Percentiles rank a stretch among this genome's conserved stretches.
Evolutionary conservation across 768 basidiomycete species (phyloP).

Genomic region (Chalciporus piperatus): DNA sequence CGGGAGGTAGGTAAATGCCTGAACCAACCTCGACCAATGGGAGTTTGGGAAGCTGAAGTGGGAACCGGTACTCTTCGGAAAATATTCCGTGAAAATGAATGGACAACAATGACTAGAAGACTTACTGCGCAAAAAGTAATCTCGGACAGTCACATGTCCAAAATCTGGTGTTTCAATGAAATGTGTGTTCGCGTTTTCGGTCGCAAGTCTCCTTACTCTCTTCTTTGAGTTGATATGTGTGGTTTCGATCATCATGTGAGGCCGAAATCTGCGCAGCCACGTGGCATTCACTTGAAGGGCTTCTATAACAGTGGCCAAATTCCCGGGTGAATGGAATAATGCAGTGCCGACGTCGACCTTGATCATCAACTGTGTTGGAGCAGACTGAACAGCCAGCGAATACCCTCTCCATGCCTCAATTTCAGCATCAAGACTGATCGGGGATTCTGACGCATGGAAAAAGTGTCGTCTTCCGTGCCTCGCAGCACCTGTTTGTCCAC

Average conservation of each 20-base stretch:
- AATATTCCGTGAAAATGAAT: no score
- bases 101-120: no score
- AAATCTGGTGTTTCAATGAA: not conserved
- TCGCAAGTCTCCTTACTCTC: not conserved
- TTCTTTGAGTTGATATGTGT: not conserved
- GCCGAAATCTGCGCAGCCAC: not conserved
- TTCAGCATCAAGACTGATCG: not conserved
- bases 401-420: not conserved
- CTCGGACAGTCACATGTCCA: not conserved
- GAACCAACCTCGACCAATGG: constrained; percentile 41
- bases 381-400: not conserved
- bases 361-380: not conserved
- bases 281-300: not conserved
- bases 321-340: not conserved
- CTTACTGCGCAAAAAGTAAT: not conserved
- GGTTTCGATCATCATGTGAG: no score
- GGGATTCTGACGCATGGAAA: not conserved
- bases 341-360: not conserved
- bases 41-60: constrained; percentile 32
- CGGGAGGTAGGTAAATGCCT: constrained; percentile 36
- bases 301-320: not conserved
- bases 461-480: not conserved
- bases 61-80: constrained; percentile 27
- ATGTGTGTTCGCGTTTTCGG: not conserved
- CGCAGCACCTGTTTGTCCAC: not conserved